Base-by-base conservation (phyloP, 2,329 filamentous ascomycete genomes). In the Blastomyces silverae region DNA sequence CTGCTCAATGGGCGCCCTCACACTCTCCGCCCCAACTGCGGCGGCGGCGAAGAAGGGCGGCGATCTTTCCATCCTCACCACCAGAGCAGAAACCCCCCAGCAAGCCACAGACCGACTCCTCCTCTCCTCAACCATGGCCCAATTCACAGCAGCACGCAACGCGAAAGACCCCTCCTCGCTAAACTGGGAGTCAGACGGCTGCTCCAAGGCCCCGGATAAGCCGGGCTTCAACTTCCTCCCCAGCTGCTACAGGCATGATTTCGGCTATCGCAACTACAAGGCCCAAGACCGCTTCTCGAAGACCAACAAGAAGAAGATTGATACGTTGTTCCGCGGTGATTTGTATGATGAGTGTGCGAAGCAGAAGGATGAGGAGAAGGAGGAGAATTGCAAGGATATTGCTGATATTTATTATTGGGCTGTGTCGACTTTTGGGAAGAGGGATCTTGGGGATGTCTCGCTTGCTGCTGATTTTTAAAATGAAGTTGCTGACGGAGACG, bases 231-330 rank as follows among this genome's bases (percentile, higher is more conserved):
- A 76, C 58, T 77, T 77, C 66, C 55, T 69, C 28, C 59, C 76
- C 0, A 79, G 77, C 15, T 84, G 82, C 74, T 72, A 82, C 65
- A 81, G 84, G 7, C 83, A 86, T 66, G 84, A 85, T 69, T 85
- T 85, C 71, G 83, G 82, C 1, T 83, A 83, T 70, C 74, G 78
- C 22, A 85, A 86, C 73, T 85, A 79, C 71, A 81, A 82, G 62
- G 64, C 62, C 1, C 82, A 85, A 69, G 72, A 63, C 1, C 79
- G 83, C 2, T 83, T 85, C 71, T 79, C 76, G 2, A 71, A 74
- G 7, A 71, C 67, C 7, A 74, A 71, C 63, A 81, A 81, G 70
- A 63, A 71, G n/a, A 72, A 67, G 4, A 81, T 85, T 53, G 83
- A 85, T 62, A 69, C 72, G 59, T 80, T 82, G n/a, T 84, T 85